Base-by-base conservation (phyloP, 2,329 filamentous ascomycete species). In the Xylaria arbuscula region DNA sequence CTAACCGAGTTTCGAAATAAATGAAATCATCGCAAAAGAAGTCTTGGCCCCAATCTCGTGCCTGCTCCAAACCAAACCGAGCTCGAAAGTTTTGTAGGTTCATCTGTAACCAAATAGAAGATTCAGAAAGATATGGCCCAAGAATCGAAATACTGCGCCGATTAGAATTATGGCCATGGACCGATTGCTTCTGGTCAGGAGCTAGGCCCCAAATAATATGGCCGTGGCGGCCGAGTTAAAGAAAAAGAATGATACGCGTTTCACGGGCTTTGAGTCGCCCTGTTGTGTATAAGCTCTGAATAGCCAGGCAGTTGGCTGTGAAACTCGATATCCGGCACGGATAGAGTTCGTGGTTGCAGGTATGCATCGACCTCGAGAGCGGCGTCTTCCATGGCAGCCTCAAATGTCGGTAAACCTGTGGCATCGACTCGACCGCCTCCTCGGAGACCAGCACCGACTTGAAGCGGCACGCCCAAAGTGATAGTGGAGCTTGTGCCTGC, bases 381-480 rank as follows among this genome's bases (percentile, higher is more conserved):
- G 11, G 45, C 62, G 3, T 72, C 71, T 32, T 71, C 66, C 69
- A 86, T 78, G 28, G 81, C 83, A 9, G 79, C 80, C 72, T 87
- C 86, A 68, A 88, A 88, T 63, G 79, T 84, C 2, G 86, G 86
- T 48, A 69, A 32, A 22, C 70, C 68, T 24, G 68, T 69, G 0
- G 63, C 67, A 40, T 73, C 74, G 50, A 68, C 64, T 76, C 5
- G 74, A 71, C 10, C 77, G 74, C n/a, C 79, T 74, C 60, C 78
- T 71, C 55, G 63, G 8, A 66, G 28, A n/a, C 63, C 63, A 24
- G 87, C 82, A 1, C 81, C 84, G 53, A 88, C 74, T 77, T 88
- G 86, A 53, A 88, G 70, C 7, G 86, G 86, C 50, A 88, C 74
- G 24, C 76, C 74, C 32, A 88, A 76, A 47, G 80, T 81, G 48